Evolutionary conservation across 2,329 filamentous ascomycete genomes (phyloP).

Genomic region (Tolypocladium pustulatum): DNA sequence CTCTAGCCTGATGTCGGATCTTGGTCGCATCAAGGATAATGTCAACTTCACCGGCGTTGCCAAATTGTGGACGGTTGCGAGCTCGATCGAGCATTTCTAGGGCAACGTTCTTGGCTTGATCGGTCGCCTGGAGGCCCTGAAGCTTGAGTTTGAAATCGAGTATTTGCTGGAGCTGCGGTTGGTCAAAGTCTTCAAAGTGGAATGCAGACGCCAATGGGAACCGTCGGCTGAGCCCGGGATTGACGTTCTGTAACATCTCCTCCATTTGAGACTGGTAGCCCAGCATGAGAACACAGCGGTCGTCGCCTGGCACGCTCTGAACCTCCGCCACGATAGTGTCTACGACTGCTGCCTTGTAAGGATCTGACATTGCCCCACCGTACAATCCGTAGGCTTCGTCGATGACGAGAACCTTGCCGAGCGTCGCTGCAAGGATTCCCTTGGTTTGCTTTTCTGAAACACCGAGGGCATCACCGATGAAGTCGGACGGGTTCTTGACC

Average conservation of each 20-base stretch:
- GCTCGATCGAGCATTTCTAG: not conserved
- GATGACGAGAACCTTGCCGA: constrained; percentile 69
- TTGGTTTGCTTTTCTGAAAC: constrained; percentile 63
- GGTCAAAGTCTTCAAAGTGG: constrained; percentile 56
- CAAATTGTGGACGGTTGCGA: constrained; percentile 57
- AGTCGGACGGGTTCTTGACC: constrained; percentile 63
- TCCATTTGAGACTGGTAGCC: constrained; percentile 63
- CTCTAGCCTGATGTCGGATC: too few relatives aligned
- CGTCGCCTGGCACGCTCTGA: constrained; percentile 58
- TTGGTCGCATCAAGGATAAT: constrained; percentile 35
- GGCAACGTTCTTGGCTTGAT: not conserved
- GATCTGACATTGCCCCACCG: constrained; percentile 20
- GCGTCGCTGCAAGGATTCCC: constrained; percentile 52
- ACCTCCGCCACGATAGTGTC: constrained; percentile 68
- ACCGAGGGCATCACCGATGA: constrained; percentile 53
- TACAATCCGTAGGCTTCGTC: constrained; percentile 68
- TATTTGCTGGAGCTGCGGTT: constrained; percentile 47
- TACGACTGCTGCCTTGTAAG: constrained; percentile 53
- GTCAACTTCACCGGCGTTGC: constrained; percentile 66
- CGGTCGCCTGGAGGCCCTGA: not conserved
- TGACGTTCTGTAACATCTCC: constrained; percentile 63
- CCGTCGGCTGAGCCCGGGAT: constrained; percentile 56
- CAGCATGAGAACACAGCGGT: constrained; percentile 60
- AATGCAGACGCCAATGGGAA: constrained; percentile 58
- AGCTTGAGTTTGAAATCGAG: constrained; percentile 41